Evolutionary conservation across 2,329 filamentous ascomycete species (phyloP), one percentile per base, ranked within the genome.

Genomic region (Spiromastix sp.): DNA sequence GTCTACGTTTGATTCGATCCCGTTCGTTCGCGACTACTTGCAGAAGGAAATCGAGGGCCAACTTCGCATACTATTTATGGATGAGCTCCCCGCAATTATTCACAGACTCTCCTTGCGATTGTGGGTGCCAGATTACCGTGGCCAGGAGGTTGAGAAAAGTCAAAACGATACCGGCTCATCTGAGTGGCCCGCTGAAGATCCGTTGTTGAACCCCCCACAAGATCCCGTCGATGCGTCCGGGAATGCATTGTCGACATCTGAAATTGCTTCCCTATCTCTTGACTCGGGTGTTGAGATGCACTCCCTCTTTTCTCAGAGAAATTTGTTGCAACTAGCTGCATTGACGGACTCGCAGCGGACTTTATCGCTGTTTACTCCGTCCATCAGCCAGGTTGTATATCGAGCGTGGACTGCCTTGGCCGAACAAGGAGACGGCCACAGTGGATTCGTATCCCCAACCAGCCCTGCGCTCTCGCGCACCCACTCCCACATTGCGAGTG

Each of bases 1-100:
- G 1, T 96, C 89, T 47, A 98, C 91, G 29, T 98, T 98, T 60
- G 91, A 98, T 65, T 94, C 89, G 9, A 98, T 98, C 51, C 89
- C 91, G 29, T 98, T 98, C 54, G 91, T 98, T 43, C 81, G 91
- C 48, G 87, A 98, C 59, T 96, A 96, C 58, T 67, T 98, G 38
- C 91, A 98, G 55, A 82, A 85, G 56, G 93, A 89, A 42, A 98
- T 98, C 49, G 91, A 98, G 62, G 82, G 77, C 34, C 91, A 96
- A 59, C 64, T 98, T 42, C 79, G 91, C 19, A 85, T 87, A 36
- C 57, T 98, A 45, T 93, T 98, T 70, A 96, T 96, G 86, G 89
- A 98, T 45, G 91, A 98, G 57, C 64, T 98, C 16, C 91, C 91
- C 1, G 87, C 89, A 32, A 96, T 96, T 40, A 94, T 98, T 42